Evolutionary conservation across 2,329 filamentous ascomycete genomes (phyloP).

Genomic region (Alternaria metachromatica): DNA sequence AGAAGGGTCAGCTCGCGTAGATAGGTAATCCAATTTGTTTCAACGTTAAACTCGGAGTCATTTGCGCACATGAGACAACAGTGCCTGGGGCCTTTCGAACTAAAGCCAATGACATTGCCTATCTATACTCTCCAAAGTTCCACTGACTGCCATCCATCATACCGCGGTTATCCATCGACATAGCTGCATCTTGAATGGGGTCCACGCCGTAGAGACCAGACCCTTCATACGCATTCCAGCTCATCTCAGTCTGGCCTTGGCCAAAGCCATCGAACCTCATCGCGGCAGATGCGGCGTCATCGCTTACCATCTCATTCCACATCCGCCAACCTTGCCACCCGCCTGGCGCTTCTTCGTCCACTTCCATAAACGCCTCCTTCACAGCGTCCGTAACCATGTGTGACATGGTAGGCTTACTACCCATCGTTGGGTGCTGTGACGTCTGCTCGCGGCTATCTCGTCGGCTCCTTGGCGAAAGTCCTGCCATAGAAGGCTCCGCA

Average conservation of each 20-base stretch:
- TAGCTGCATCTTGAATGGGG: slow-evolving; percentile 12
- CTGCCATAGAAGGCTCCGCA: not conserved
- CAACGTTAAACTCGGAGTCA: not conserved
- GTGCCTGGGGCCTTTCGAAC: not conserved
- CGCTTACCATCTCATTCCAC: slow-evolving; percentile 36
- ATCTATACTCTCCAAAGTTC: slow-evolving; percentile 27
- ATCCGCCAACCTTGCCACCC: slow-evolving; percentile 38
- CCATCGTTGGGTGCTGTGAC: not conserved
- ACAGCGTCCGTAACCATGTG: slow-evolving; percentile 31
- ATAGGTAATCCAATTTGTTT: not conserved
- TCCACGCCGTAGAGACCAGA: slow-evolving; percentile 8
- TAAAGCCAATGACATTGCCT: not conserved
- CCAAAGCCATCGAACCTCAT: slow-evolving; percentile 3
- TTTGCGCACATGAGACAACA: not conserved
- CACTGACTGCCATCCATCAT: slow-evolving; percentile 21
- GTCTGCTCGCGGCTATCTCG: not conserved
- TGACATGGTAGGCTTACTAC: slow-evolving; percentile 11
- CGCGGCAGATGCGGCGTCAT: not conserved
- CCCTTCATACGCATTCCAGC: slow-evolving; percentile 8
- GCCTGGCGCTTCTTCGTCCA: slow-evolving; percentile 35
- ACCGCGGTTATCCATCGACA: slow-evolving; percentile 2
- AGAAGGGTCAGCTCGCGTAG: slow-evolving; percentile 49
- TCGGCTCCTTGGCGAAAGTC: not conserved
- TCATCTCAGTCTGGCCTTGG: slow-evolving; percentile 13
- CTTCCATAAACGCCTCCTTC: slow-evolving; percentile 39